These are phyloP conservation scores for Petunia hybrid DNA, from an alignment of 305 asterid species.

Conservation along the genomic window DNA sequence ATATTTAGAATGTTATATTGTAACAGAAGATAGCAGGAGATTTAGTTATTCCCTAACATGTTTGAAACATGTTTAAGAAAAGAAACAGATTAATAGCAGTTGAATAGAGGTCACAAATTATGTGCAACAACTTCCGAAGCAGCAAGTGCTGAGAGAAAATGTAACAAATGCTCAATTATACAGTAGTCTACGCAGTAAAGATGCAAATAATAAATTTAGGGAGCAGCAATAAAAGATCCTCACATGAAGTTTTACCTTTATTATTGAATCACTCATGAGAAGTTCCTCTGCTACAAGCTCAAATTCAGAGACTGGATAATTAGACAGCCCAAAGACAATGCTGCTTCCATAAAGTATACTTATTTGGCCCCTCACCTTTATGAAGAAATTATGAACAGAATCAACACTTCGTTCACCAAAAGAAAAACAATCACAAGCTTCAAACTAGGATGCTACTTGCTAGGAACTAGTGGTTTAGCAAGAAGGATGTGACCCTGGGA, in stretches of 20 bases:
- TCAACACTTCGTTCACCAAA: slow-evolving; percentile 22
- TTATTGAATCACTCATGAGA: slow-evolving; percentile 87
- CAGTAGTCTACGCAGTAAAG: slow-evolving; percentile 2
- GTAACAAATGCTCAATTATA: not conserved
- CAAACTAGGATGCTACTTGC: slow-evolving; percentile 19
- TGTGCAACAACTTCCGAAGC: slow-evolving; percentile 9
- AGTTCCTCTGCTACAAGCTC: slow-evolving; percentile 99
- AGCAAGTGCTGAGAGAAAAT: slow-evolving; percentile 2
- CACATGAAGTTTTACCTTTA: slow-evolving; percentile 63
- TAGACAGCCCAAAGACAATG: slow-evolving; percentile 87
- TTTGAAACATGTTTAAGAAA: not conserved
- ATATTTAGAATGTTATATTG: not conserved
- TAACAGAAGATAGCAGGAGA: slow-evolving; percentile 8
- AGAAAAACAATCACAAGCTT: slow-evolving; percentile 12
- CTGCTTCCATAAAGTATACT: slow-evolving; percentile 85
- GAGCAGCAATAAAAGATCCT: slow-evolving; percentile 19
- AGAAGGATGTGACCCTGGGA: slow-evolving; percentile 24
- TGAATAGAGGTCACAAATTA: slow-evolving; percentile 19
- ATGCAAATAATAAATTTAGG: not conserved
- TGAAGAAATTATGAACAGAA: slow-evolving; percentile 23
- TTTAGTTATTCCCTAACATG: not conserved
- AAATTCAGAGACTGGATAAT: slow-evolving; percentile 90
- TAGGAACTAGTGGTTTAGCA: slow-evolving; percentile 19
- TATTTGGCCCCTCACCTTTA: slow-evolving; percentile 98
- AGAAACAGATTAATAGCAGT: not conserved